Evolutionary conservation across 805 yeast genomes (phyloP), one percentile per base, ranked within the genome.

Genomic region (Teunomyces stri): DNA sequence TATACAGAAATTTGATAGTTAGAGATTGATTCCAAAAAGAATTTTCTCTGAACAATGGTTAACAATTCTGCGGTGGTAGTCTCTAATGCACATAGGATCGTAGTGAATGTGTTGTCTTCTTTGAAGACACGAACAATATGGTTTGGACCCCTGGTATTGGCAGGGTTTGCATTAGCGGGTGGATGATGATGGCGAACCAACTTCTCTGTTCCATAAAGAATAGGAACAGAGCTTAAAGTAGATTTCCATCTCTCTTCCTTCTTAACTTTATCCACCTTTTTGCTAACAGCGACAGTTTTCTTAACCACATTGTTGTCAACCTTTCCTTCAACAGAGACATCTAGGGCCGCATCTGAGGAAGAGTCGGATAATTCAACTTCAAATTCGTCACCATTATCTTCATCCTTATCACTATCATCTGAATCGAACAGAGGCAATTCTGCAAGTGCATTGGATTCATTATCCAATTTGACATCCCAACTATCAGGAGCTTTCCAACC

Each of bases 51-150:
- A 20, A 89, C 78, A 42, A 79, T 76, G 28, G 79, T 81, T 34
- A 92, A 70, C 44, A 94, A 69, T 42, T 89, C 96, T 6, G 81
- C 76, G 0, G 89, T 87, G 0, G 92, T 81, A 1, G 90, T 86
- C 48, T 85, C 87, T 29, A 87, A 75, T 0, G 92, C 81, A 59
- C 96, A 85, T 12, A 90, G 81, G 16, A 92, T 69, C 1, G 96
- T 88, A 12, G 94, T 86, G 53, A 89, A 88, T 9, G 90, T 86
- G 56, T 89, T 91, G 48, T 88, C 96, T 44, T 82, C 87, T 49
- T 86, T 82, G 69, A 87, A 90, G 1, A 92, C 84, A 50, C 96
- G 81, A 18, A 92, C 71, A 51, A 75, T 78, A 54, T 70, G 78
- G 41, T 69, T 72, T 18, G 70, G 69, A 10, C 67, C 70, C 46